phyloP scores from a whole-genome alignment of 2,329 filamentous ascomycete species.

The Scytalidium sp. region DNA sequence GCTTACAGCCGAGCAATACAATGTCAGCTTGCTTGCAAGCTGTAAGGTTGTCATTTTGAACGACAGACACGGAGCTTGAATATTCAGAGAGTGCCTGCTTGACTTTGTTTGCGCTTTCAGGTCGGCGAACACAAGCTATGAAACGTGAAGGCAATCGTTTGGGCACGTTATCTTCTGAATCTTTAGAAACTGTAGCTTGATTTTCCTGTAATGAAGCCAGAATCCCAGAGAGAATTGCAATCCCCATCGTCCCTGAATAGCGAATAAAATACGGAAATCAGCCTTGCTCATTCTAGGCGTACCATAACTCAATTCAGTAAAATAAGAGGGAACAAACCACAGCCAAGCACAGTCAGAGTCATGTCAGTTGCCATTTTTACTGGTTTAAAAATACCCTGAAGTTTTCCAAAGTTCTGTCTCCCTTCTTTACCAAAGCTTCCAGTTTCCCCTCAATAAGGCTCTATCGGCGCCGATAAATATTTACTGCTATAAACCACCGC shows the following conservation, averaged over 20 bases:
- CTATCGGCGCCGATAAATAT: too few relatives aligned
- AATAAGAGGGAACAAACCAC: constrained; percentile 53
- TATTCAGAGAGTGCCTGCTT: constrained; percentile 63
- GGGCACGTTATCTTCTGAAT: constrained; percentile 44
- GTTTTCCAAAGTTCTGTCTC: not conserved
- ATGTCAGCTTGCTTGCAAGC: constrained; percentile 69
- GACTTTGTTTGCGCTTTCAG: constrained; percentile 67
- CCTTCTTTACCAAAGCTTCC: too few relatives aligned
- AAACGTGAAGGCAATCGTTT: constrained; percentile 67
- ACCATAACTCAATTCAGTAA: constrained; percentile 1
- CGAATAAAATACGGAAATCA: not conserved
- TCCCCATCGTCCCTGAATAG: constrained; percentile 83
- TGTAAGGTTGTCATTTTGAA: constrained; percentile 68
- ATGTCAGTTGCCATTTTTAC: too few relatives aligned
- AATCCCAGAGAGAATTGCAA: constrained; percentile 79
- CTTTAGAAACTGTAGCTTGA: constrained; percentile 40
- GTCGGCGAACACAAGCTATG: constrained; percentile 74
- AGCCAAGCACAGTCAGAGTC: constrained; percentile 78
- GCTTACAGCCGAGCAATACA: constrained; percentile 77
- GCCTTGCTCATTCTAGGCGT: not conserved
- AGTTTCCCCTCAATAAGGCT: too few relatives aligned
- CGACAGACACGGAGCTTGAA: constrained; percentile 58
- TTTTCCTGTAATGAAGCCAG: constrained; percentile 63
- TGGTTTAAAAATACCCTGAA: too few relatives aligned
- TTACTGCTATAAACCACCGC: not conserved